A percentile compares a stretch with the other conserved stretches of the same genome.
phyloP scores from a whole-genome alignment of 768 basidiomycete species.

The Phanerodontia chrysosporium region DNA sequence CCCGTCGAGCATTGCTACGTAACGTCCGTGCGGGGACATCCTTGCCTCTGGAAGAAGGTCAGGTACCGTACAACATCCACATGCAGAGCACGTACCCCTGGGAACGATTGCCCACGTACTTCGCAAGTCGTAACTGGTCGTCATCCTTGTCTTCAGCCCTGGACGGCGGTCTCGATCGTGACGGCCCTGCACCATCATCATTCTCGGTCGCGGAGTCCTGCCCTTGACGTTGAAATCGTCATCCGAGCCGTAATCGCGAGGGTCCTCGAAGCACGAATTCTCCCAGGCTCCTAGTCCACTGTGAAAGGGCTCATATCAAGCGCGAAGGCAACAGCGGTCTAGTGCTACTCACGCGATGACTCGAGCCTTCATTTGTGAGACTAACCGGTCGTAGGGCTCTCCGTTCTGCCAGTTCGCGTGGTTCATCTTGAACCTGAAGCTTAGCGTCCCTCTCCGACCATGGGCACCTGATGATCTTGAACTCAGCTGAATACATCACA shows the following conservation, averaged over 20 bases:
- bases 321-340: too few species aligned
- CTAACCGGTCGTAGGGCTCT: slow-evolving; percentile 4
- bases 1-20: not conserved
- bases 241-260: too few species aligned
- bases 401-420: slow-evolving; percentile 9
- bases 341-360: not conserved
- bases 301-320: too few species aligned
- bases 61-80: not conserved
- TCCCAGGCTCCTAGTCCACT: too few species aligned
- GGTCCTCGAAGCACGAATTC: too few species aligned
- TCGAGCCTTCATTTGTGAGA: slow-evolving; percentile 1
- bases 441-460: slow-evolving; percentile 1
- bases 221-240: too few species aligned
- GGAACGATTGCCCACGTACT: not conserved
- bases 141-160: not conserved
- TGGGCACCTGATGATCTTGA: not conserved
- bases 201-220: not conserved
- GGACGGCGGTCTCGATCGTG: not conserved
- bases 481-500: not conserved
- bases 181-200: not conserved
- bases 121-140: not conserved
- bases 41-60: not conserved
- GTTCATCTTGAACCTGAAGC: slow-evolving; percentile 5
- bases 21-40: not conserved
- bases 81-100: not conserved